Conservation (phyloP, 805 yeast species). For the Metschnikowia kofuensis region DNA sequence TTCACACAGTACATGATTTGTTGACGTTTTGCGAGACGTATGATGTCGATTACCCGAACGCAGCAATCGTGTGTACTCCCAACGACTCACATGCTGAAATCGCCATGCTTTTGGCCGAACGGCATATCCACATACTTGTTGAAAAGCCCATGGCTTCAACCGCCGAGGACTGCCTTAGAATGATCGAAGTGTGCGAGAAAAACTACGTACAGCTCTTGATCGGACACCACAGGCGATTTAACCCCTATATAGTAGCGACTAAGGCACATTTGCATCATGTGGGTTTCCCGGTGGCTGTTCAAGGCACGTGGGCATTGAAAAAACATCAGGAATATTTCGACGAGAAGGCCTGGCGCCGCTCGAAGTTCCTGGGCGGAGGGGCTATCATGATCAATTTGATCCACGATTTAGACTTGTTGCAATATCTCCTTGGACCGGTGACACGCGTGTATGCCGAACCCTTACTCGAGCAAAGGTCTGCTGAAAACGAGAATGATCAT, state of each 20-base stretch:
- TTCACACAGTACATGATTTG: constrained; percentile 20
- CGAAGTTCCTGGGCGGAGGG: constrained; percentile 36
- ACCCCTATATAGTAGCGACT: constrained; percentile 39
- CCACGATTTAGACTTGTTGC: constrained; percentile 41
- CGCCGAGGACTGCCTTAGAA: constrained; percentile 32
- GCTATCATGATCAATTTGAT: constrained; percentile 39
- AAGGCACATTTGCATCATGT: constrained; percentile 29
- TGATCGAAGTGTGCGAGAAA: constrained; percentile 25
- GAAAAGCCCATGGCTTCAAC: constrained; percentile 40
- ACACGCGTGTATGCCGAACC: constrained; percentile 38
- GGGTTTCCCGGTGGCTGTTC: constrained; percentile 36
- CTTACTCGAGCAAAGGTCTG: constrained; percentile 28
- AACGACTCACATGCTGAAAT: constrained; percentile 39
- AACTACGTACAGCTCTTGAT: constrained; percentile 32
- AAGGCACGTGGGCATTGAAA: constrained; percentile 40
- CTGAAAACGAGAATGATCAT: constrained; percentile 17
- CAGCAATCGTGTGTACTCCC: constrained; percentile 42
- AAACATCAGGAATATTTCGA: constrained; percentile 35
- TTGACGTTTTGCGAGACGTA: constrained; percentile 17
- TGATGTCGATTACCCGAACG: constrained; percentile 30
- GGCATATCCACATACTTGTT: constrained; percentile 36
- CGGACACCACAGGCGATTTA: constrained; percentile 43
- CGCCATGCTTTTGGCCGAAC: constrained; percentile 31
- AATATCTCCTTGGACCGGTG: constrained; percentile 40
- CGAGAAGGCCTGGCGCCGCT: constrained; percentile 40